These are phyloP conservation scores for Trichoderma pleuroti DNA, from an alignment of 2,329 filamentous ascomycete genomes.

Conservation along the genomic window DNA sequence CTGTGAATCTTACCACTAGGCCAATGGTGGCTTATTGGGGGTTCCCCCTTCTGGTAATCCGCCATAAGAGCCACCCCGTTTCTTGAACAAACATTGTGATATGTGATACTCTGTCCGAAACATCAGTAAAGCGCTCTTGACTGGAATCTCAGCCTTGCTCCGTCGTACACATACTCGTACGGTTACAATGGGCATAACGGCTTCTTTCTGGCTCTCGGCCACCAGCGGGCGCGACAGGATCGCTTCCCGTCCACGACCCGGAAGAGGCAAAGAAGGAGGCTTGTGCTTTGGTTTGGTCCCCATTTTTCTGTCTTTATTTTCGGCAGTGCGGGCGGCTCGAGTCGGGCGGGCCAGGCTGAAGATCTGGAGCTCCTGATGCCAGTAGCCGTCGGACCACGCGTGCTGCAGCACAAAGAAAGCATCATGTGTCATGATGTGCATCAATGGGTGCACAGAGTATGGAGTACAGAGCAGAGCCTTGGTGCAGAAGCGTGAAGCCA, in stretches of 20 bases:
- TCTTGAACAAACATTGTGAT: not conserved
- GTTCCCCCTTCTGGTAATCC: not conserved
- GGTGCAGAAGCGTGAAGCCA: not conserved
- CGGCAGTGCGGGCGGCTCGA: not conserved
- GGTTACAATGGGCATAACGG: not conserved
- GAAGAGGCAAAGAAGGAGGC: not conserved
- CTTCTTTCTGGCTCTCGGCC: not conserved
- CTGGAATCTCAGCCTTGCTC: not conserved
- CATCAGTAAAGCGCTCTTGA: not conserved
- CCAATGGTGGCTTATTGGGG: not conserved
- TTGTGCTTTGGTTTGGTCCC: not conserved
- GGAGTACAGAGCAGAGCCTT: not conserved
- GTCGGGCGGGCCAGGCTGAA: not conserved
- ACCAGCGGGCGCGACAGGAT: not conserved
- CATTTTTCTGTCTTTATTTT: not conserved
- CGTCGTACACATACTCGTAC: not conserved
- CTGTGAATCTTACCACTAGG: not conserved
- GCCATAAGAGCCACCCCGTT: not conserved
- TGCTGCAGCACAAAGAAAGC: not conserved
- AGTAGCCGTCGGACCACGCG: not conserved
- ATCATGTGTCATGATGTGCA: not conserved
- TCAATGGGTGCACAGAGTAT: not conserved
- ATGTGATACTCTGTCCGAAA: not conserved
- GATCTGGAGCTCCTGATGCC: slow-evolving; percentile 6
- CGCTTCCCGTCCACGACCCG: not conserved